phyloP scores from a whole-genome alignment of 2,329 filamentous ascomycete species.

The Rosellinia necatrix region DNA sequence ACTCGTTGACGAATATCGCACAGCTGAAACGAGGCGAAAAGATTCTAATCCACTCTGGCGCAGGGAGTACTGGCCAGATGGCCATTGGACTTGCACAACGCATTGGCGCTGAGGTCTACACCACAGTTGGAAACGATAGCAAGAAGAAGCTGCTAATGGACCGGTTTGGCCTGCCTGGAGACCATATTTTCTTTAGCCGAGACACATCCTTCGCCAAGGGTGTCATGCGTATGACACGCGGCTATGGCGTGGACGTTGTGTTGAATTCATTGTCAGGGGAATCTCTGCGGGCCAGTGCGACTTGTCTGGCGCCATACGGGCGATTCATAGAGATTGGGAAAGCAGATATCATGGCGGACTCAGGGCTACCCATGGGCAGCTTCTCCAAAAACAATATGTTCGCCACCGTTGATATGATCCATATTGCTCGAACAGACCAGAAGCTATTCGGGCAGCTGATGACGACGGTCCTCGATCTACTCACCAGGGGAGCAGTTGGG shows the following conservation, averaged over 20 bases:
- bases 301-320: slow-evolving; percentile 48
- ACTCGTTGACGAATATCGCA: not conserved
- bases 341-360: slow-evolving; percentile 13
- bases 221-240: not conserved
- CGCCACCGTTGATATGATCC: slow-evolving; percentile 20
- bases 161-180: not conserved
- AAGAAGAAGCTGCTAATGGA: slow-evolving; percentile 13
- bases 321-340: slow-evolving; percentile 38
- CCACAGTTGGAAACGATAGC: slow-evolving; percentile 4
- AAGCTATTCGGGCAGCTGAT: not conserved
- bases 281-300: slow-evolving; percentile 44
- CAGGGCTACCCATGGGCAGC: slow-evolving; percentile 3
- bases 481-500: not conserved
- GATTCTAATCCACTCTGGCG: slow-evolving; percentile 16
- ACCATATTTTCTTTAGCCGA: slow-evolving; percentile 22
- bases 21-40: not conserved
- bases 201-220: slow-evolving; percentile 2
- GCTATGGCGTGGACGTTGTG: slow-evolving; percentile 32
- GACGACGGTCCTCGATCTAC: not conserved
- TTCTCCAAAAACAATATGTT: slow-evolving; percentile 15
- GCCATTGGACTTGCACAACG: slow-evolving; percentile 13
- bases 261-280: slow-evolving; percentile 47
- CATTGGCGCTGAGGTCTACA: slow-evolving; percentile 19
- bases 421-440: not conserved
- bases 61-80: slow-evolving; percentile 17